Percentiles rank a stretch among this genome's conserved stretches.
These are phyloP conservation scores for Ceratocystis alfenasii DNA, from an alignment of 2,329 filamentous ascomycete species.

Conservation along the genomic window DNA sequence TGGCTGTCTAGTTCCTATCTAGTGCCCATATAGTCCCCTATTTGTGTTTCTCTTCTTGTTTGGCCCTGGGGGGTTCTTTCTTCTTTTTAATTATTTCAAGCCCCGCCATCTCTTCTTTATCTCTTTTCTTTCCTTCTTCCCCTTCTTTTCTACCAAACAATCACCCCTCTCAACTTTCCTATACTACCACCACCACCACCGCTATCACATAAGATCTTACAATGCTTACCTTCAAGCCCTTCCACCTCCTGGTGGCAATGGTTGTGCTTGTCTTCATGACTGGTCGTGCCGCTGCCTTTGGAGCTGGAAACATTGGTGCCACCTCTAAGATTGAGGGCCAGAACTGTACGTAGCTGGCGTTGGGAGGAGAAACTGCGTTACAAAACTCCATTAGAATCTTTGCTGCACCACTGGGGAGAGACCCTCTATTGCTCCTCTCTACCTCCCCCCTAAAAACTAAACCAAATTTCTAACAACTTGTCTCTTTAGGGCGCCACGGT, in stretches of 20 bases:
- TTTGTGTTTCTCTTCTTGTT: too few species aligned
- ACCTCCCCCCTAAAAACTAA: neutral
- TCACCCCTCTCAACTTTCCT: neutral
- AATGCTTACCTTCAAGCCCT: slow-evolving; percentile 41
- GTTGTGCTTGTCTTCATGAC: slow-evolving; percentile 55
- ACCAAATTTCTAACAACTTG: neutral
- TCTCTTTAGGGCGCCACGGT: slow-evolving; percentile 57
- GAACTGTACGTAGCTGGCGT: slow-evolving; percentile 48
- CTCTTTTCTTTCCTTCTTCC: slow-evolving; percentile 22
- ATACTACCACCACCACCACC: too few species aligned
- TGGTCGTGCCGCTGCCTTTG: slow-evolving; percentile 62
- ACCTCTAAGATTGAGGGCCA: slow-evolving; percentile 70
- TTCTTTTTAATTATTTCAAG: neutral
- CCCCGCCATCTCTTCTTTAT: slow-evolving; percentile 22
- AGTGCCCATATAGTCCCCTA: too few species aligned
- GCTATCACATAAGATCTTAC: neutral
- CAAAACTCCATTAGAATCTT: neutral
- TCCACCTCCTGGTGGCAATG: slow-evolving; percentile 43
- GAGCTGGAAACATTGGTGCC: slow-evolving; percentile 77
- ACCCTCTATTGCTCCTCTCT: neutral
- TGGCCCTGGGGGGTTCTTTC: too few species aligned
- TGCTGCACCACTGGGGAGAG: neutral
- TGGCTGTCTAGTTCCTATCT: too few species aligned
- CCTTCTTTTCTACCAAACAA: slow-evolving; percentile 22
- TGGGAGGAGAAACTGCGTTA: too few species aligned